phyloP scores from a whole-genome alignment of 2,329 filamentous ascomycete species.

The Clarireedia monteithiana region DNA sequence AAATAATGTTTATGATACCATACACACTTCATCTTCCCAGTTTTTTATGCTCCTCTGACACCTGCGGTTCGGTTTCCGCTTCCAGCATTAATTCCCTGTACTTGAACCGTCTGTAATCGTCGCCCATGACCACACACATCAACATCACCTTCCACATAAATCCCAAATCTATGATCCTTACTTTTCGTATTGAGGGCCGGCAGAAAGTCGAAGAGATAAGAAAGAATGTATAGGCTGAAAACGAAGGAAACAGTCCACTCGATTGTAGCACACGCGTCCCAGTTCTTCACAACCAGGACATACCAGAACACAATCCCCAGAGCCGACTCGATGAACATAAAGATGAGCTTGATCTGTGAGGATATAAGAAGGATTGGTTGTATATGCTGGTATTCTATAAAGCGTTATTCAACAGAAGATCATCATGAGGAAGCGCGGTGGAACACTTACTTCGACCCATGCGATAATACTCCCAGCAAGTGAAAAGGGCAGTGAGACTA shows the following conservation, averaged over 20 bases:
- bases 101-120: background rate
- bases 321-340: slow-evolving; percentile 77
- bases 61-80: background rate
- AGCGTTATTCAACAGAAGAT: background rate
- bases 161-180: slow-evolving; percentile 1
- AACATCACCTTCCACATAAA: background rate
- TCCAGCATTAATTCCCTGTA: background rate
- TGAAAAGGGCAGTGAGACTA: slow-evolving; percentile 73
- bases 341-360: slow-evolving; percentile 64
- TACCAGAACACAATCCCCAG: slow-evolving; percentile 75
- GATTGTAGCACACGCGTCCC: slow-evolving; percentile 65
- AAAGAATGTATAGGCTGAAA: slow-evolving; percentile 80
- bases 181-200: slow-evolving; percentile 44
- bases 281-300: slow-evolving; percentile 55
- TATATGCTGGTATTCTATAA: background rate
- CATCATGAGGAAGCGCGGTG: background rate
- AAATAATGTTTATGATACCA: background rate
- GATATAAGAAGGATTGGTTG: slow-evolving; percentile 42
- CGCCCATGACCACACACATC: background rate
- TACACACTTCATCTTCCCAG: background rate
- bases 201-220: slow-evolving; percentile 77
- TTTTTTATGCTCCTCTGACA: background rate
- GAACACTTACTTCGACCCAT: slow-evolving; percentile 58
- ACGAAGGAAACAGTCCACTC: slow-evolving; percentile 74
- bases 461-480: slow-evolving; percentile 81